Conservation (phyloP, 73 alveolate genomes). For the Paramecium pentaurelia region DNA sequence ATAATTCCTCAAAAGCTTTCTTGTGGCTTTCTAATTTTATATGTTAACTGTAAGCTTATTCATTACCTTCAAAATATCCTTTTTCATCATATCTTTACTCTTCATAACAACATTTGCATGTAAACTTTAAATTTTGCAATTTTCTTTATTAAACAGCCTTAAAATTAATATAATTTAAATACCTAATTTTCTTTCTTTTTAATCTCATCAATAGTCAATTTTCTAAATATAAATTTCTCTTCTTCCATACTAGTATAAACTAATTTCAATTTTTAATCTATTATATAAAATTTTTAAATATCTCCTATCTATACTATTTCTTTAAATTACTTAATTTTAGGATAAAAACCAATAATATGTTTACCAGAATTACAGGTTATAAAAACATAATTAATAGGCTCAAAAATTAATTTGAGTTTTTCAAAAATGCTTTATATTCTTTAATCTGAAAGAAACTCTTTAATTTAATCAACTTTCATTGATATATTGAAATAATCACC, state of each 20-base stretch:
- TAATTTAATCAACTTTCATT: background rate
- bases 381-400: background rate
- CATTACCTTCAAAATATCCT: background rate
- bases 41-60: background rate
- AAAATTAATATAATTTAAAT: background rate
- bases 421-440: background rate
- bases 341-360: conserved; percentile 36
- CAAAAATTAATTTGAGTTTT: background rate
- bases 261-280: background rate
- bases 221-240: background rate
- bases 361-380: background rate
- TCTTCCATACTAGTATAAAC: conserved; percentile 25
- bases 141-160: background rate
- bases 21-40: background rate
- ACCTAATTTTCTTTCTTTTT: background rate
- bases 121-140: background rate
- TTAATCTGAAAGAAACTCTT: conserved; percentile 3
- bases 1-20: background rate
- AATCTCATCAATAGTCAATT: background rate
- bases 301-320: background rate
- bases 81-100: background rate
- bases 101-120: background rate
- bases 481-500: conserved; percentile 22
- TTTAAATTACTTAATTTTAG: background rate
- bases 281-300: background rate